These are phyloP conservation scores for Vaccinium vitisidaea DNA, from an alignment of 148 eudicot species.

Conservation along the genomic window DNA sequence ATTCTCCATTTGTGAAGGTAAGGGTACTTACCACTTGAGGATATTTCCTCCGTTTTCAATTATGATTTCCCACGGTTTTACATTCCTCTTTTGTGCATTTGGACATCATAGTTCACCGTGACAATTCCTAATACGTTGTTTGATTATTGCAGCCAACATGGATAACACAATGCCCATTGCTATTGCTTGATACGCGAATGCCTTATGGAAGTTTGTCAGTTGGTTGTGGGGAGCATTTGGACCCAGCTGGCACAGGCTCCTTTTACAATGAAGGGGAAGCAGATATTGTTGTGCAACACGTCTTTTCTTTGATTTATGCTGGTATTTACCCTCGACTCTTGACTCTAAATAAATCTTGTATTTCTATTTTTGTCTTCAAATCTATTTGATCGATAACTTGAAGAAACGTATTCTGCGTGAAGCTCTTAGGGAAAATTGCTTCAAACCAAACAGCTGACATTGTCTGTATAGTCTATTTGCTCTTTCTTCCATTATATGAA, in stretches of 20 bases:
- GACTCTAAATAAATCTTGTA: neutral
- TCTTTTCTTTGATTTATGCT: conserved; percentile 66
- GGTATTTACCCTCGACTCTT: conserved; percentile 35
- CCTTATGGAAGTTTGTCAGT: conserved; percentile 73
- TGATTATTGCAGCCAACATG: conserved; percentile 63
- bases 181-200: conserved; percentile 82
- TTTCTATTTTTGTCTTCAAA: neutral
- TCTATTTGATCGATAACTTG: neutral
- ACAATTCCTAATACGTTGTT: neutral
- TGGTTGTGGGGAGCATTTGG: conserved; percentile 83
- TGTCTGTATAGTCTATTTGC: neutral
- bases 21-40: neutral
- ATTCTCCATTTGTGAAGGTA: conserved; percentile 89
- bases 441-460: neutral
- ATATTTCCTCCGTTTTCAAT: neutral
- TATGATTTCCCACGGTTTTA: neutral
- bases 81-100: conserved; percentile 2
- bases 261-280: conserved; percentile 92
- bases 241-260: conserved; percentile 94
- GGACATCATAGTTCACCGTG: neutral
- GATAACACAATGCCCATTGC: conserved; percentile 76
- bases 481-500: neutral
- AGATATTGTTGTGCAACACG: conserved; percentile 72
- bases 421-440: neutral
- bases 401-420: neutral